Evolutionary conservation across 495 filamentous ascomycete species (phyloP), one percentile per base, ranked within the genome.

Genomic region (Amphirosellinia nigrospora): DNA sequence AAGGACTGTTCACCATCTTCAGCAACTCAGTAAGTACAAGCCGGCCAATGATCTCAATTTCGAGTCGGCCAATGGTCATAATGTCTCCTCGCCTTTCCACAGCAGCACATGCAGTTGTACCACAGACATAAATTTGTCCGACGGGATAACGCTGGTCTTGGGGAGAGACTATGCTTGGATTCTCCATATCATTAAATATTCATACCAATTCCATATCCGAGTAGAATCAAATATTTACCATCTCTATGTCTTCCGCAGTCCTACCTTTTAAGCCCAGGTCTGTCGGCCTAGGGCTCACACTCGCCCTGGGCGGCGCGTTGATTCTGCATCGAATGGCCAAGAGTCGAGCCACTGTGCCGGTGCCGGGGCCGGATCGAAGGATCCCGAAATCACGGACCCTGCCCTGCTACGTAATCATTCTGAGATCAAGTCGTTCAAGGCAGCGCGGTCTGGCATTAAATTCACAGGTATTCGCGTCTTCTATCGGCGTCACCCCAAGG

Each of bases 401-500:
- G 86, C 89, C 23, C 83, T 98, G 21, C 82, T 97, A 59, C 88
- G 87, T 77, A 93, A 94, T 74, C 87, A 93, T 77, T 93, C 92
- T 39, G 83, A 86, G 59, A 87, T 92, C 70, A 82, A 88, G 70
- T 86, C 91, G 4, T 96, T 93, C 79, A 90, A 85, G 34, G 93
- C 91, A 16, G 46, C 28, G 60, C 69, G 71, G 46, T 88, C 85
- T 48, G 78, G 83, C 21, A 89, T 89, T 66, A 90, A 87, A 21
- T 98, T 97, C 77, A 88, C 89, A 8, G 86, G 84, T 45, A 87
- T 98, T 71, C 90, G 95, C 58, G 90, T 94, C 41, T 97, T 98
- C 77, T 93, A 91, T 79, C 85, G 90, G 50, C 88, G 87, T 30
- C 95, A 97, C 80, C 89, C 91, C 10, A 92, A 97, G 75, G 87